Percentiles rank a stretch among this genome's conserved stretches.
Evolutionary conservation across 306 rosid genomes (phyloP).

Genomic region (Betula pendula): DNA sequence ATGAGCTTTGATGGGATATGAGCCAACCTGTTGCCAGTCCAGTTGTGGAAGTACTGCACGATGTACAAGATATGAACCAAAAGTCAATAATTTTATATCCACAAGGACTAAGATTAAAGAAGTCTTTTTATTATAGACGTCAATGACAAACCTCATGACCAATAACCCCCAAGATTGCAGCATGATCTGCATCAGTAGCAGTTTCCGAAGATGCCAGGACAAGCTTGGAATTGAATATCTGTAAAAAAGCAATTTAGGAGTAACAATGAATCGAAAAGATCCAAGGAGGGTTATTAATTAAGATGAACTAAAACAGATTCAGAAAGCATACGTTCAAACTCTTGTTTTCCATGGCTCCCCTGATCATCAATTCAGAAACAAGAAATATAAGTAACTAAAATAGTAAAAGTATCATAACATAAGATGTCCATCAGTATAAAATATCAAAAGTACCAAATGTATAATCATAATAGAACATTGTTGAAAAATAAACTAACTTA

Average conservation of each 20-base stretch:
- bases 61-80: conserved; percentile 28
- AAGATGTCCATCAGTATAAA: background rate
- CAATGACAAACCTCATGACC: conserved; percentile 90
- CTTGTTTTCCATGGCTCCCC: conserved; percentile 99
- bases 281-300: conserved; percentile 6
- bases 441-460: conserved; percentile 4
- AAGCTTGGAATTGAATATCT: conserved; percentile 93
- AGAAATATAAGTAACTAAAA: background rate
- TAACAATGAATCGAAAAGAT: conserved; percentile 6
- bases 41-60: conserved; percentile 98
- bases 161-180: conserved; percentile 95
- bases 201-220: conserved; percentile 98
- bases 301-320: conserved; percentile 20
- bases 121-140: conserved; percentile 15
- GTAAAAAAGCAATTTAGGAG: conserved; percentile 22
- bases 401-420: background rate
- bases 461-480: background rate
- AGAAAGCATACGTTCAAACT: conserved; percentile 79
- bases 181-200: conserved; percentile 86
- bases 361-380: conserved; percentile 43
- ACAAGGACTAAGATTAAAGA: conserved; percentile 19
- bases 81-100: conserved; percentile 24
- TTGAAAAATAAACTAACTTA: conserved; percentile 29
- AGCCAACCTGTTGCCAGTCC: conserved; percentile 98
- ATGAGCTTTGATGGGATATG: conserved; percentile 9